phyloP scores from a whole-genome alignment of 495 filamentous ascomycete species.

The Evernia prunastri region DNA sequence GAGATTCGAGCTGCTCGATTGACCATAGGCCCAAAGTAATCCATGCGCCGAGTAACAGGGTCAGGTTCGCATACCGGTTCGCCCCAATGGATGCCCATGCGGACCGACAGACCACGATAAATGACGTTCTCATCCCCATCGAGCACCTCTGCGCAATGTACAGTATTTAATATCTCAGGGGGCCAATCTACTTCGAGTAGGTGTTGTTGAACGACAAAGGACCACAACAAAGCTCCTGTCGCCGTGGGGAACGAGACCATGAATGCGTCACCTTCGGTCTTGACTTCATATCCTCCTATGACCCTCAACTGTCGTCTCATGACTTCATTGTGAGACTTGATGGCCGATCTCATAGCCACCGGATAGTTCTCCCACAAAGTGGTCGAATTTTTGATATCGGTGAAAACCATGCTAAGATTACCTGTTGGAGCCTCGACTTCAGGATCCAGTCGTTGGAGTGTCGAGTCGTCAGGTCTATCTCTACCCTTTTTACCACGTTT shows the following conservation, averaged over 20 bases:
- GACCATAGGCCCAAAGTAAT: slow-evolving; percentile 99
- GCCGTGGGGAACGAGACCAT: slow-evolving; percentile 98
- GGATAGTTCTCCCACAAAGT: slow-evolving; percentile 95
- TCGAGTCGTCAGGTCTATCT: slow-evolving; percentile 71
- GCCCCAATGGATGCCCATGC: slow-evolving; percentile 97
- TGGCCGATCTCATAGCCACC: slow-evolving; percentile 88
- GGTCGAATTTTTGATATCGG: slow-evolving; percentile 98
- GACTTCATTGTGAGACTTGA: slow-evolving; percentile 91
- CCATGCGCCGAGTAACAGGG: slow-evolving; percentile 95
- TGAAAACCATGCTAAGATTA: slow-evolving; percentile 90
- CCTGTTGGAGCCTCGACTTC: slow-evolving; percentile 87
- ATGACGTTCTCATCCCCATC: slow-evolving; percentile 86
- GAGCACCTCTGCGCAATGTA: slow-evolving; percentile 70
- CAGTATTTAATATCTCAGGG: slow-evolving; percentile 79
- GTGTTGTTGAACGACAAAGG: slow-evolving; percentile 83
- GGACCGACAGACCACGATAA: slow-evolving; percentile 85
- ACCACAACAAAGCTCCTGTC: slow-evolving; percentile 90
- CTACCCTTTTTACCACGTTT: slow-evolving; percentile 52
- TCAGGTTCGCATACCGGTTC: slow-evolving; percentile 90
- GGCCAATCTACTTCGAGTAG: slow-evolving; percentile 90
- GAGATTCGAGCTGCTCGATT: slow-evolving; percentile 93
- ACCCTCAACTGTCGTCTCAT: slow-evolving; percentile 89
- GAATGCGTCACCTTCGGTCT: slow-evolving; percentile 98
- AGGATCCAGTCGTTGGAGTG: slow-evolving; percentile 71
- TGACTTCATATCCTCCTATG: slow-evolving; percentile 96